Conservation (phyloP, 148 eudicot species). For the Nepenthes gracilis region DNA sequence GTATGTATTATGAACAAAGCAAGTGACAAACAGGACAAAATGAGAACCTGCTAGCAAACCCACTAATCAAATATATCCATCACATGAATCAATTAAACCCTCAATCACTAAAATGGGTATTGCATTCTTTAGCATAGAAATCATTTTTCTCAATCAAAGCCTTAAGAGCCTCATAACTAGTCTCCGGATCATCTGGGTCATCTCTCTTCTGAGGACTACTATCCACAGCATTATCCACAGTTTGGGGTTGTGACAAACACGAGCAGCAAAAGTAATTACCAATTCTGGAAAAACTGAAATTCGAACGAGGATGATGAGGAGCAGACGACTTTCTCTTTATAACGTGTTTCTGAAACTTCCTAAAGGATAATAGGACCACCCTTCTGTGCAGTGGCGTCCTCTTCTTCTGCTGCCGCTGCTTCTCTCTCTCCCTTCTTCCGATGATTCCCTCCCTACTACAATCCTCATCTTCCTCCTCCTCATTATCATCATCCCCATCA, state of each 20-base stretch:
- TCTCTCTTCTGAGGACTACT: conserved; percentile 11
- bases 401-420: not conserved
- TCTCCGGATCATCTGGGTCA: conserved; percentile 26
- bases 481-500: conserved; percentile 4
- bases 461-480: not conserved
- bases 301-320: conserved; percentile 2
- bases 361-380: conserved; percentile 14
- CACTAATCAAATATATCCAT: not conserved
- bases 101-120: conserved; percentile 46
- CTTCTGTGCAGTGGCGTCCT: conserved; percentile 15
- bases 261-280: conserved; percentile 24
- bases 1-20: no score
- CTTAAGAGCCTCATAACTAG: conserved; percentile 27
- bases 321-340: conserved; percentile 3
- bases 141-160: conserved; percentile 67
- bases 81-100: not conserved
- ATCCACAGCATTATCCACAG: conserved; percentile 23
- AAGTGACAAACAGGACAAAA: not conserved
- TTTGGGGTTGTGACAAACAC: conserved; percentile 29
- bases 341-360: conserved; percentile 10
- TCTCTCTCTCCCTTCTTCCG: not conserved
- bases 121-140: conserved; percentile 62
- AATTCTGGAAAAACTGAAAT: conserved; percentile 6
- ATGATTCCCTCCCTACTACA: not conserved
- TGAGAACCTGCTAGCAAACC: not conserved